Evolutionary conservation across 2,329 filamentous ascomycete species (phyloP), one percentile per base, ranked within the genome.

Genomic region (Arachnopeziza araneosa): DNA sequence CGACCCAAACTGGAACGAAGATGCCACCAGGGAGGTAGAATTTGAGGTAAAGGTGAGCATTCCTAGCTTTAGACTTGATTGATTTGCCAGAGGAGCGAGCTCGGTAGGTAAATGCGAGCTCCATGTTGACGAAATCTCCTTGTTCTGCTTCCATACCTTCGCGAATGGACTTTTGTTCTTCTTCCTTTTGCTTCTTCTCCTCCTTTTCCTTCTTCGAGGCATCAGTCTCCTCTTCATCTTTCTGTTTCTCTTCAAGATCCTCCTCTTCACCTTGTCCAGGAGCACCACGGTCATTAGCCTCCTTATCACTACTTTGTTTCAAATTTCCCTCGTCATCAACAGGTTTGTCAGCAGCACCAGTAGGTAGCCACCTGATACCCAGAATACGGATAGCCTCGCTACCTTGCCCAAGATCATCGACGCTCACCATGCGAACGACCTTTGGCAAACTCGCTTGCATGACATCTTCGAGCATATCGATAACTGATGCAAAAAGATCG

Each of bases 401-500:
- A 8, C 89, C 89, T 72, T 92, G 88, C 0, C 88, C 88, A 60
- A 91, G 82, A 63, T 91, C 88, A 54, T 91, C 87, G 8, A 91
- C 83, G 57, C 85, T 87, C 51, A 91, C 85, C 88, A 90, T 90
- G 54, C 88, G 83, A 32, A 91, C 80, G 44, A 88, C 72, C 59
- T 81, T 84, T 0, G 89, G 87, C 21, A 91, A 75, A 9, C 85
- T 89, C 1, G 88, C 88, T 74, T 91, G 89, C 89, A 91, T 91
- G 54, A 91, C 86, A 70, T 91, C 89, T 73, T 91, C 89, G 3
- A 92, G 79, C 26, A 83, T 88, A 67, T 91, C 88, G 0, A 84
- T 81, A 1, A 91, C 72, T 36, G 83, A 84, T 1, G 82, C 79
- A 67, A 91, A 91, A 1, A 92, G 78, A 66, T 91, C 89, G 0